Evolutionary conservation across 75 land plant genomes (phyloP), one percentile per base, ranked within the genome.

Genomic region (Selaginella moellendorffii): DNA sequence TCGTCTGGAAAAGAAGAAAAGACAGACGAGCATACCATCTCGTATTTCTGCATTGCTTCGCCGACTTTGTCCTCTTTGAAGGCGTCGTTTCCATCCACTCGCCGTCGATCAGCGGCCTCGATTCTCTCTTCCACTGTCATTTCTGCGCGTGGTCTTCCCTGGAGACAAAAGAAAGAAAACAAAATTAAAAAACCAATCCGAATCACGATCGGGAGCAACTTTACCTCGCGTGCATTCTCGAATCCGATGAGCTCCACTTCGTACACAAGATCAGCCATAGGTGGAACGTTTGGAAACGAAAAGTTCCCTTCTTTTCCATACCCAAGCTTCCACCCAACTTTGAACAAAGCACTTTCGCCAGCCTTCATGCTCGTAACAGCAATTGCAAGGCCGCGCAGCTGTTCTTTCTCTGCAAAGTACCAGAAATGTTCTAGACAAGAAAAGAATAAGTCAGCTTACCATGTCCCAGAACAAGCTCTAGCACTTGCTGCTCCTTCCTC

Each of bases 101-200:
- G 82, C 71, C 99, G 78, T 58, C 84, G 79, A 56, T 90, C 96
- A 29, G 99, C 99, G 63, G 88, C 85, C 53, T 78, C 85, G 72
- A 95, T 95, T 25, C 99, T 81, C 71, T 95, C 99, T 65, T 95
- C 99, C 1, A 90, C 99, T 1, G 90, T 90, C 99, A 95, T 95
- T 68, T 95, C 97, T 72, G 79, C 68, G 2, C 91, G 83, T 28
- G 87, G 70, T 75, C 84, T 89, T 26, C 99, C 99, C 91, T 90
- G 73, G 23, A 56, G 2, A 56, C 5, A 2, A 21, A 56, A 9
- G 8, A 56, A 56, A 21, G n/a, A n/a, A n/a, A n/a, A n/a, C n/a
- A n/a, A n/a, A n/a, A 5, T 36, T 36, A 36, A 5, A 14, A 36
- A 5, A 36, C 14, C 14, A 36, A 36, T 14, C 14, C 14, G 5